Conservation (phyloP, 768 basidiomycete species). For the Lentinula guzmanii region DNA sequence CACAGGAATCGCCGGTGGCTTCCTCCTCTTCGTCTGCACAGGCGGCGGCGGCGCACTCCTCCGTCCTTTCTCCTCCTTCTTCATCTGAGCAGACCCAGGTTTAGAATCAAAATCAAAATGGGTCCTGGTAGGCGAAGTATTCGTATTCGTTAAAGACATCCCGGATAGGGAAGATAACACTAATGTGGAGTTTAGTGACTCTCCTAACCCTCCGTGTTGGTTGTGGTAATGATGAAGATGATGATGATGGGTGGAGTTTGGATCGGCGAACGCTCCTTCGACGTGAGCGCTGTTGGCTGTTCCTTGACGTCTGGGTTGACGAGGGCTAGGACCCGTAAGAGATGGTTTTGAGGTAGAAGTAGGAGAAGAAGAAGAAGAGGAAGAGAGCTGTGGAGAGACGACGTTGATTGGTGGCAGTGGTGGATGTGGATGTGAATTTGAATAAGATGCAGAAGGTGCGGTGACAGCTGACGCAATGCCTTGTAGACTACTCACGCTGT, state of each 20-base stretch:
- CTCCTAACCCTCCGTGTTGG: conserved; percentile 1
- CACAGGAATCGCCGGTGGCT: conserved; percentile 65
- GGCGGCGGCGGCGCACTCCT: conserved; percentile 50
- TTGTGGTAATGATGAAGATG: conserved; percentile 9
- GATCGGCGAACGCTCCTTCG: conserved; percentile 16
- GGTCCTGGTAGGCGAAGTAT: conserved; percentile 6
- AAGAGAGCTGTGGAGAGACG: neutral
- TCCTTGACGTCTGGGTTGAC: conserved; percentile 17
- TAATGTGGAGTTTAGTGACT: conserved; percentile 8
- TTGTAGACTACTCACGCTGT: neutral
- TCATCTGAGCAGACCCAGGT: conserved; percentile 9
- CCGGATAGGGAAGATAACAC: conserved; percentile 6
- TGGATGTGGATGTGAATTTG: neutral
- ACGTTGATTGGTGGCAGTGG: conserved; percentile 3
- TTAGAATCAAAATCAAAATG: conserved; percentile 15
- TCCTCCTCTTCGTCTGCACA: conserved; percentile 62
- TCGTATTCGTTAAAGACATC: neutral
- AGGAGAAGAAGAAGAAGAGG: neutral
- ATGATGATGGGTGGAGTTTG: conserved; percentile 6
- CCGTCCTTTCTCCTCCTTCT: conserved; percentile 21
- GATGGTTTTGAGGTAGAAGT: neutral
- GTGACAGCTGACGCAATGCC: conserved; percentile 14
- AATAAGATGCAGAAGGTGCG: conserved; percentile 9
- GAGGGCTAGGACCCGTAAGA: neutral
- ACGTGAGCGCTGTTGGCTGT: conserved; percentile 18